Conservation (phyloP, 2,329 filamentous ascomycete genomes). For the Zymoseptoria passerinii region DNA sequence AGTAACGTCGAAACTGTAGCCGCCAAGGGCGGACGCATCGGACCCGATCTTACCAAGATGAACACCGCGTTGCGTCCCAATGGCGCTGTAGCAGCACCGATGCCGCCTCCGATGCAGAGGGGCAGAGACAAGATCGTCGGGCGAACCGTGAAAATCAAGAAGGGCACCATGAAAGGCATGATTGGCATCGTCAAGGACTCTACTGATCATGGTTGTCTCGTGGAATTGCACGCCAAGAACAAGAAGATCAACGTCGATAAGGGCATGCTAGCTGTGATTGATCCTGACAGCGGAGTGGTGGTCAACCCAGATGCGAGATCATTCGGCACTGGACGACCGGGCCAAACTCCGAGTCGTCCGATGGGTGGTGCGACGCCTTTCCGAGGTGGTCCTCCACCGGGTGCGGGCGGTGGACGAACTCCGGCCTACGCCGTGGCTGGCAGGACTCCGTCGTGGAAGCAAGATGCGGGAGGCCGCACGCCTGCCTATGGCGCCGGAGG, state of each 20-base stretch:
- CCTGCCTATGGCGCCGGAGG: conserved; percentile 39
- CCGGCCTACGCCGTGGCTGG: conserved; percentile 48
- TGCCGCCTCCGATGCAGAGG: conserved; percentile 62
- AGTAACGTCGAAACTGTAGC: conserved; percentile 82
- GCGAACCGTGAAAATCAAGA: conserved; percentile 82
- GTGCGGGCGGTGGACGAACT: conserved; percentile 50
- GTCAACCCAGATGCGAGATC: conserved; percentile 53
- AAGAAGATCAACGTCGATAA: conserved; percentile 83
- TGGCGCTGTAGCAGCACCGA: conserved; percentile 44
- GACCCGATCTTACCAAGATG: conserved; percentile 80
- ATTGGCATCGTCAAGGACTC: conserved; percentile 94
- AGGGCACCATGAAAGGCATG: conserved; percentile 83
- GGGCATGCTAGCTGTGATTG: conserved; percentile 74
- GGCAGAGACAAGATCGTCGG: conserved; percentile 80
- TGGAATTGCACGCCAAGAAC: conserved; percentile 89
- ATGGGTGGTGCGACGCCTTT: conserved; percentile 54
- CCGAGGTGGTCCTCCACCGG: conserved; percentile 54
- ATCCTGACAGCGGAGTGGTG: conserved; percentile 65
- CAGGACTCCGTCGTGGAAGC: conserved; percentile 57
- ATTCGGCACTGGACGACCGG: conserved; percentile 12
- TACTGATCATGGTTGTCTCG: conserved; percentile 73
- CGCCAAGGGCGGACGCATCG: conserved; percentile 80
- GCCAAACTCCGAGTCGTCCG: conserved; percentile 11
- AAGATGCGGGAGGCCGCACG: conserved; percentile 34
- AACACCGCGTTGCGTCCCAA: conserved; percentile 73